These are phyloP conservation scores for Fusarium nodosum DNA, from an alignment of 2,329 filamentous ascomycete species.

Conservation along the genomic window DNA sequence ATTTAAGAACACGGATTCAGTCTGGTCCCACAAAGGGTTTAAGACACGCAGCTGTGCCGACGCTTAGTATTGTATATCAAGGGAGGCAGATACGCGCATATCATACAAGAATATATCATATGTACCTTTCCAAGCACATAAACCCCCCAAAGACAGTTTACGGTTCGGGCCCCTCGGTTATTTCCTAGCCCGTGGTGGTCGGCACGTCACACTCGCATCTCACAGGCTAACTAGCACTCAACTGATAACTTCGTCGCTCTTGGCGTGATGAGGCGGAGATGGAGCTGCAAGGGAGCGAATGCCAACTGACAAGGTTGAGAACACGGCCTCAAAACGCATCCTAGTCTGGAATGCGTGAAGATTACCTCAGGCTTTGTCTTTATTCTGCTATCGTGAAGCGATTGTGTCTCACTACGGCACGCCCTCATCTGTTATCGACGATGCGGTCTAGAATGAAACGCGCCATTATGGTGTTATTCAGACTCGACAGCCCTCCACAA, in stretches of 20 bases:
- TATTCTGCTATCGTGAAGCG: constrained; percentile 15
- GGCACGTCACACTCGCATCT: constrained; percentile 7
- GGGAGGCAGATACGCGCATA: constrained; percentile 17
- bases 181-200: constrained; percentile 13
- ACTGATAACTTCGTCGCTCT: constrained; percentile 18
- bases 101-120: constrained; percentile 8
- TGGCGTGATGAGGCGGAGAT: constrained; percentile 12
- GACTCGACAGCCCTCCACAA: constrained; percentile 26
- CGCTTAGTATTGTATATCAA: constrained; percentile 9
- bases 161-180: constrained; percentile 36
- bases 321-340: constrained; percentile 16
- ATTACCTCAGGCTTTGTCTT: constrained; percentile 28
- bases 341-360: constrained; percentile 33
- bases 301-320: constrained; percentile 21
- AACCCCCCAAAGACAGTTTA: constrained; percentile 33
- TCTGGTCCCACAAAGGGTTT: constrained; percentile 25
- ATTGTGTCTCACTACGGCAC: constrained; percentile 33
- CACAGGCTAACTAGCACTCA: not conserved
- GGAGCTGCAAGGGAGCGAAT: constrained; percentile 36
- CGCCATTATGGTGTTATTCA: constrained; percentile 33
- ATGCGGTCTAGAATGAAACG: constrained; percentile 36
- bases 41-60: constrained; percentile 36
- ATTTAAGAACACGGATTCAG: constrained; percentile 13
- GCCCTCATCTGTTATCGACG: constrained; percentile 26
- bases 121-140: constrained; percentile 8